Evolutionary conservation across 768 basidiomycete species (phyloP).

Genomic region (Dacryopinax spathularia): DNA sequence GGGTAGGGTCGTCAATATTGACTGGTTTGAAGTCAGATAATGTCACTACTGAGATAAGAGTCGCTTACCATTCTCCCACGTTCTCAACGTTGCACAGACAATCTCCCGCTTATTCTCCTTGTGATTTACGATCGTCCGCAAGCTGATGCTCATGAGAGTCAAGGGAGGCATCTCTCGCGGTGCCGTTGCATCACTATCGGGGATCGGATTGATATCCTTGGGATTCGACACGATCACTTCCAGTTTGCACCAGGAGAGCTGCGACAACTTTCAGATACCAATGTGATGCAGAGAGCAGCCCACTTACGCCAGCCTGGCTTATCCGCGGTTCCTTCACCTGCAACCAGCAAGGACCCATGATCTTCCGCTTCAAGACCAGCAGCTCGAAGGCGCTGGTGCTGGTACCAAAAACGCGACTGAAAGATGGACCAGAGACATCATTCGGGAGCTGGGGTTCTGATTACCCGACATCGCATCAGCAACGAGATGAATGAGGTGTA

Average conservation of each 20-base stretch:
- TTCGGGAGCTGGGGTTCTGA: slow-evolving; percentile 61
- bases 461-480: background rate
- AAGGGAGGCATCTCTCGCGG: slow-evolving; percentile 76
- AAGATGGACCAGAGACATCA: slow-evolving; percentile 65
- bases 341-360: slow-evolving; percentile 99
- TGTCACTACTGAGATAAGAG: background rate
- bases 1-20: slow-evolving; percentile 79
- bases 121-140: slow-evolving; percentile 88
- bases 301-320: slow-evolving; percentile 63
- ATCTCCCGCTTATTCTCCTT: slow-evolving; percentile 87
- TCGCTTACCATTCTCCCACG: slow-evolving; percentile 57
- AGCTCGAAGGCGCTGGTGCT: slow-evolving; percentile 87
- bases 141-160: slow-evolving; percentile 76
- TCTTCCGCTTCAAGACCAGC: slow-evolving; percentile 86
- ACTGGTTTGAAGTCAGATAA: slow-evolving; percentile 32
- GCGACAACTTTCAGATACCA: background rate
- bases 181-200: slow-evolving; percentile 51
- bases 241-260: slow-evolving; percentile 96
- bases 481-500: background rate
- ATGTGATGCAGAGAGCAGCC: background rate
- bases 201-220: slow-evolving; percentile 74
- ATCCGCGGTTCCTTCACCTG: slow-evolving; percentile 62
- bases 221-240: slow-evolving; percentile 74
- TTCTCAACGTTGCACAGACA: slow-evolving; percentile 67
- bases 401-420: slow-evolving; percentile 77